Evolutionary conservation across 2,329 filamentous ascomycete genomes (phyloP).

Genomic region (Dactylellina haptotyla): DNA sequence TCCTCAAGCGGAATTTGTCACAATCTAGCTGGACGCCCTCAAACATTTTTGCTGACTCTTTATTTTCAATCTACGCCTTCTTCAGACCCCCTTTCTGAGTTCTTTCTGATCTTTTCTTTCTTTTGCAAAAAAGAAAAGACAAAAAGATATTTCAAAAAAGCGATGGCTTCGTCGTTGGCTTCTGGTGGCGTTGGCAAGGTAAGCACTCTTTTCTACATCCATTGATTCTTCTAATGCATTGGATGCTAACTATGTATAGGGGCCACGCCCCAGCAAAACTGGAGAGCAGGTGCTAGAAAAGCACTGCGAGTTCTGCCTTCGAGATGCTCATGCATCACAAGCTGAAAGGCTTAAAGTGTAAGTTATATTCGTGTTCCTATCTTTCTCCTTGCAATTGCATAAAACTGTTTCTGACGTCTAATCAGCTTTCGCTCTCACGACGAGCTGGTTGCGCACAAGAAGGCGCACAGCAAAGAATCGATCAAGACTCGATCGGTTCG

Average conservation of each 20-base stretch:
- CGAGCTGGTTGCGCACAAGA: conserved; percentile 29
- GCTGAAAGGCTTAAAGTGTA: conserved; percentile 15
- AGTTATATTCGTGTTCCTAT: neutral
- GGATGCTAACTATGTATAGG: neutral
- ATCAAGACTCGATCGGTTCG: conserved; percentile 26
- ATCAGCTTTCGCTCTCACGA: conserved; percentile 5
- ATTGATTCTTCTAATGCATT: no score
- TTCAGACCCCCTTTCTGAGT: no score
- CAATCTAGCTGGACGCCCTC: no score
- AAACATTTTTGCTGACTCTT: no score
- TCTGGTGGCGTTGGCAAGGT: no score
- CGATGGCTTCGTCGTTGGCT: no score
- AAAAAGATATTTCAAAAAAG: no score
- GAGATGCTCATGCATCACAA: conserved; percentile 9
- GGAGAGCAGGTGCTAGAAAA: neutral
- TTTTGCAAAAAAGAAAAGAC: no score
- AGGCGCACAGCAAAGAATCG: conserved; percentile 19
- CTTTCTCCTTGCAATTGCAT: neutral
- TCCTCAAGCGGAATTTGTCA: no score
- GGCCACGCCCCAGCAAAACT: neutral
- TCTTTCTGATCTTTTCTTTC: no score
- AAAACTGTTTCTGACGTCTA: neutral
- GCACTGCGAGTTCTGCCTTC: conserved; percentile 37
- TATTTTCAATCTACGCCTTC: no score
- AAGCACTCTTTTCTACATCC: no score